Evolutionary conservation across 1,139 yeast species (phyloP), one percentile per base, ranked within the genome.

Genomic region (Candida sp.): DNA sequence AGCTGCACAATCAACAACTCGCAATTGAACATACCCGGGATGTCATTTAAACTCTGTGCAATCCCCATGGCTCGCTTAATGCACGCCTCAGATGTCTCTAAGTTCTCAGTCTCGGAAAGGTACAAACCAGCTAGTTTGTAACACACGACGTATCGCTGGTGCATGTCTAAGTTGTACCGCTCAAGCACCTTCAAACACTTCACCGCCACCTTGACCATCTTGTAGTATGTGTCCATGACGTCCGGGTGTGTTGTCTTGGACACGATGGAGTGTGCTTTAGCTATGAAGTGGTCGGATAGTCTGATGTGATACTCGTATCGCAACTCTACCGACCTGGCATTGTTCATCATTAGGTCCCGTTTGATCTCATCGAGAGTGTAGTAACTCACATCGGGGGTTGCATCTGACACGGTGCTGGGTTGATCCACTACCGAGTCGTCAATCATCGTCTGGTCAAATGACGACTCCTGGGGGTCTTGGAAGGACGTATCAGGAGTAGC

Each of bases 91-190:
- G 85, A 84, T 28, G 64, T 55, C 37, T 69, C 70, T 11, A 64
- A 54, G 50, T 73, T 71, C 11, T 64, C 65, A 0, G 84, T 80
- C 52, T 81, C 85, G 25, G 58, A 55, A 42, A 70, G 68, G 51
- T 75, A 69, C 2, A 79, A 48, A 17, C 59, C 59, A 0, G 82
- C 74, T 12, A 80, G 57, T 44, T 68, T 68, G 50, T 67, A 72
- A 47, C 68, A 67, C 0, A 77, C 58, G 1, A 60, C 50, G 53
- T 73, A 70, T 49, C 72, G 75, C 27, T 67, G 50, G 12, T 55
- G 58, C 0, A 77, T 72, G 46, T 67, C 63, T 17, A 81, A 52
- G 54, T 75, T 76, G 35, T 65, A 62, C 25, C 63, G 63, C 2
- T 68, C 35, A 0, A 77, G 52, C 35, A 74, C 61, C 25, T 72